These are phyloP conservation scores for Nakazawaea molendinolei DNA, from an alignment of 805 yeast species.

Conservation along the genomic window DNA sequence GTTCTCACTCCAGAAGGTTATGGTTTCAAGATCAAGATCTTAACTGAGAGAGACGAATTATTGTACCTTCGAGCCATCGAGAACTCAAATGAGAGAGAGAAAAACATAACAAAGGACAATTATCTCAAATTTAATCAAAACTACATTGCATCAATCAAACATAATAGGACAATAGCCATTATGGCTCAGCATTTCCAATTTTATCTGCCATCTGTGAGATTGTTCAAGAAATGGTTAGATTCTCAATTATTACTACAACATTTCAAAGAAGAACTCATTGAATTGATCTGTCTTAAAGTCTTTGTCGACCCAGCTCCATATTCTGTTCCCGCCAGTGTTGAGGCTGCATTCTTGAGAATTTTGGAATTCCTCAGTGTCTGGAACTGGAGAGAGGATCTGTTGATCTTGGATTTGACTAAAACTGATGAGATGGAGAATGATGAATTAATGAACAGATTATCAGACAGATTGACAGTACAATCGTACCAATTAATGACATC, in stretches of 20 bases:
- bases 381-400: conserved; percentile 92
- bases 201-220: conserved; percentile 73
- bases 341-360: conserved; percentile 74
- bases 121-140: conserved; percentile 59
- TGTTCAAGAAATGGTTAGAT: conserved; percentile 87
- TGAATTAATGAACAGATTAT: conserved; percentile 33
- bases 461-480: conserved; percentile 56
- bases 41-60: conserved; percentile 79
- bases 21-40: conserved; percentile 71
- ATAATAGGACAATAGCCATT: conserved; percentile 70
- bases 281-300: conserved; percentile 73
- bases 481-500: conserved; percentile 55
- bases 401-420: conserved; percentile 70
- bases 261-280: conserved; percentile 72
- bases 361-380: conserved; percentile 67
- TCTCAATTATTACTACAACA: conserved; percentile 70
- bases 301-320: conserved; percentile 89
- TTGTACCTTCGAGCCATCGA: conserved; percentile 67
- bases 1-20: conserved; percentile 84
- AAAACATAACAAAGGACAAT: conserved; percentile 50
- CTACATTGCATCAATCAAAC: conserved; percentile 66
- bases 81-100: conserved; percentile 55
- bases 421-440: conserved; percentile 32
- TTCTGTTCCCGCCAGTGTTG: conserved; percentile 69
- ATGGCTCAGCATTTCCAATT: conserved; percentile 66